A percentile compares a stretch with the other conserved stretches of the same genome.
phyloP scores from a whole-genome alignment of 2,329 filamentous ascomycete species.

The Epichloe uncinata region DNA sequence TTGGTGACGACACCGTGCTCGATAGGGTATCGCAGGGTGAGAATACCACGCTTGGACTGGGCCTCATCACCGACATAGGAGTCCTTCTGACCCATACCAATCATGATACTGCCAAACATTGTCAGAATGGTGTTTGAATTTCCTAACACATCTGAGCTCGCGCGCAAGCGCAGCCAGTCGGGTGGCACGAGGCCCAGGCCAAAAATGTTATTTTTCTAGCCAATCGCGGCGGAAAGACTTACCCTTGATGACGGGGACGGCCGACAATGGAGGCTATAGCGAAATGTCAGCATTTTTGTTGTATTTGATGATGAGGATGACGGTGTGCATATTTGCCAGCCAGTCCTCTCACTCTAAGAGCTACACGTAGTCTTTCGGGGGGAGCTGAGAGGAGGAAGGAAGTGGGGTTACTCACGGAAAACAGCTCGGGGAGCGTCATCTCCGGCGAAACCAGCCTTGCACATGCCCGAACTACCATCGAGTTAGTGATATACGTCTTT shows the following conservation, averaged over 20 bases:
- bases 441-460: slow-evolving; percentile 99
- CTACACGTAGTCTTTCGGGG: slow-evolving; percentile 4
- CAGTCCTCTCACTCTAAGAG: slow-evolving; percentile 4
- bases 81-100: slow-evolving; percentile 99
- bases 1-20: slow-evolving; percentile 99
- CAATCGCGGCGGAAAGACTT: slow-evolving; percentile 31
- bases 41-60: slow-evolving; percentile 99
- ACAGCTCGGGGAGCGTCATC: slow-evolving; percentile 99
- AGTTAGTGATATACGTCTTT: slow-evolving; percentile 23
- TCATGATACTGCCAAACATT: slow-evolving; percentile 74
- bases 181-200: background rate
- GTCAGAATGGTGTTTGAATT: slow-evolving; percentile 6
- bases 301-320: background rate
- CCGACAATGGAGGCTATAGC: slow-evolving; percentile 90
- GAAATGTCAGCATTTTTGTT: slow-evolving; percentile 22
- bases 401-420: slow-evolving; percentile 72
- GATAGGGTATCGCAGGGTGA: slow-evolving; percentile 98
- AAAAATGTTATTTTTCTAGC: background rate
- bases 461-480: slow-evolving; percentile 89
- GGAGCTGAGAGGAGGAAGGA: slow-evolving; percentile 13
- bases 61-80: slow-evolving; percentile 99
- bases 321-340: slow-evolving; percentile 1
- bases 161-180: background rate
- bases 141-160: background rate
- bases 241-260: slow-evolving; percentile 99